Conservation (phyloP, 78 protist genomes). For the Dictyostelium discoideum region dicty_2.7 NC_007089.4:1183501-1184000, state of each 20-base stretch:
- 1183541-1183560: conserved; percentile 46
- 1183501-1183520: conserved; percentile 89
- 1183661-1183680: conserved; percentile 64
- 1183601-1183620: conserved; percentile 63
- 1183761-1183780: too few species aligned
- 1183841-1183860: too few species aligned
- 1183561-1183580: conserved; percentile 75
- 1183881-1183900: too few species aligned
- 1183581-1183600: conserved; percentile 60
- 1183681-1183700: conserved; percentile 33
- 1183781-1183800: too few species aligned
- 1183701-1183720: background rate
- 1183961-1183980: too few species aligned
- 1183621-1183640: conserved; percentile 60
- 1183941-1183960: too few species aligned
- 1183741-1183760: background rate
- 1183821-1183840: too few species aligned
- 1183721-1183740: background rate
- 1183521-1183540: conserved; percentile 86
- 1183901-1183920: too few species aligned
- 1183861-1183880: too few species aligned
- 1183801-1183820: too few species aligned
- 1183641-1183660: conserved; percentile 65
- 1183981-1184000: too few species aligned
- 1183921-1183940: too few species aligned